Conservation (phyloP, 1,284 basidiomycete genomes). For the Apiotrichum gracile region DNA sequence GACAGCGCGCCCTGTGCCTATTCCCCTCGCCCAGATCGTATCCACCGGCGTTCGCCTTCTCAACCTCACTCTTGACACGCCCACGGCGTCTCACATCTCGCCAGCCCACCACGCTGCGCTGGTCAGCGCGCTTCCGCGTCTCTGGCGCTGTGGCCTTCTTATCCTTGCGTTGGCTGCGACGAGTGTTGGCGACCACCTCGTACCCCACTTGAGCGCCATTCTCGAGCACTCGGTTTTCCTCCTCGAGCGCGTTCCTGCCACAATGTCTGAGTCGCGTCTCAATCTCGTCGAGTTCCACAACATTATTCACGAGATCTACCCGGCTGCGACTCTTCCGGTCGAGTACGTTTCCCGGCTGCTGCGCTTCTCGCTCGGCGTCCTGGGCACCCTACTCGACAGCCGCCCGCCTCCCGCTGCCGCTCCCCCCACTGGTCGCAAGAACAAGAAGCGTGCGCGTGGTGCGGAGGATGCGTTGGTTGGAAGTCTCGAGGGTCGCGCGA, state of each 20-base stretch:
- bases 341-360: constrained; percentile 39
- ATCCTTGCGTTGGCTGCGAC: constrained; percentile 26
- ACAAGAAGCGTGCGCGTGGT: constrained; percentile 67
- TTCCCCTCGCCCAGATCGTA: constrained; percentile 60
- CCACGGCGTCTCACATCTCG: constrained; percentile 46
- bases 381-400: constrained; percentile 28
- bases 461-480: constrained; percentile 74
- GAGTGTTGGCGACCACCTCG: constrained; percentile 38
- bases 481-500: constrained; percentile 49
- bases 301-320: constrained; percentile 29
- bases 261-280: constrained; percentile 30
- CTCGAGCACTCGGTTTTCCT: constrained; percentile 42
- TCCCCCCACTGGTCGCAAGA: constrained; percentile 45
- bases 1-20: constrained; percentile 60
- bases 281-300: constrained; percentile 37
- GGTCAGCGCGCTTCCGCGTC: constrained; percentile 25
- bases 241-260: constrained; percentile 26
- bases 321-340: constrained; percentile 26
- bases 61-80: constrained; percentile 56
- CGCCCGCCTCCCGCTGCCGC: constrained; percentile 2
- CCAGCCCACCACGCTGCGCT: constrained; percentile 38
- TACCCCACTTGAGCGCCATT: constrained; percentile 37
- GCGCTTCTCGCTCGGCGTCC: constrained; percentile 25
- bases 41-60: constrained; percentile 48
- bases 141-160: constrained; percentile 37